Evolutionary conservation across 2,329 filamentous ascomycete genomes (phyloP).

Genomic region (Amesomyces nigricolor): DNA sequence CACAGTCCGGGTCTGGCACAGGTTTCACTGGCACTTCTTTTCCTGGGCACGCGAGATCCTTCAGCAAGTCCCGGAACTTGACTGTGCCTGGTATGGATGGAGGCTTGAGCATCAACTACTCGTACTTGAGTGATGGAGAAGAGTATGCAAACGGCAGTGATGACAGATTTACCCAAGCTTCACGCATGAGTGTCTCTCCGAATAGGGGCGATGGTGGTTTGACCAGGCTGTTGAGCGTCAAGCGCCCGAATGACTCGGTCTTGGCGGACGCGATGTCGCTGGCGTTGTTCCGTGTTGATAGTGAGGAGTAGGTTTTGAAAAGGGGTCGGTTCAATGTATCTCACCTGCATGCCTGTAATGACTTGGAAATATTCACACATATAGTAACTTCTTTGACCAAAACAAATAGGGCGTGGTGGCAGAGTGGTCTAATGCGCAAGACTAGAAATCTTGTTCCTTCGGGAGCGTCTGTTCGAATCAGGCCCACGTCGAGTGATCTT

Average conservation of each 20-base stretch:
- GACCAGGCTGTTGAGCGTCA: conserved; percentile 23
- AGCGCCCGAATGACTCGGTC: conserved; percentile 19
- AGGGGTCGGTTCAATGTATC: neutral
- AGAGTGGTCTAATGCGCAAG: neutral
- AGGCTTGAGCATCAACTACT: neutral
- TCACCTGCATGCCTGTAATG: neutral
- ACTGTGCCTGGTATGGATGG: conserved; percentile 1
- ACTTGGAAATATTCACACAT: too few species aligned
- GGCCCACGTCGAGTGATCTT: neutral
- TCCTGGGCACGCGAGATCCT: neutral
- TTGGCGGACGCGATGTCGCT: conserved; percentile 25
- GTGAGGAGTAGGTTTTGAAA: conserved; percentile 9
- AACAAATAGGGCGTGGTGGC: neutral
- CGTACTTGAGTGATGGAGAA: conserved; percentile 2
- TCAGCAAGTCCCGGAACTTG: conserved; percentile 11
- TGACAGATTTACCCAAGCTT: conserved; percentile 1
- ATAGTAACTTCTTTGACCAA: too few species aligned
- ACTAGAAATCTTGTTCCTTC: neutral
- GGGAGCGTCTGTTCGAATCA: conserved; percentile 5
- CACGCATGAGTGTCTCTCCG: conserved; percentile 3
- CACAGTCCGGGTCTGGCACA: neutral
- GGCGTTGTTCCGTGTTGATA: conserved; percentile 22
- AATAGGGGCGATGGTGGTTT: conserved; percentile 14
- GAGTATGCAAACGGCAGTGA: conserved; percentile 7
- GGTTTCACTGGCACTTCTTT: neutral